Conservation (phyloP, 805 yeast species). For the Monosporozyma servazzii region DNA sequence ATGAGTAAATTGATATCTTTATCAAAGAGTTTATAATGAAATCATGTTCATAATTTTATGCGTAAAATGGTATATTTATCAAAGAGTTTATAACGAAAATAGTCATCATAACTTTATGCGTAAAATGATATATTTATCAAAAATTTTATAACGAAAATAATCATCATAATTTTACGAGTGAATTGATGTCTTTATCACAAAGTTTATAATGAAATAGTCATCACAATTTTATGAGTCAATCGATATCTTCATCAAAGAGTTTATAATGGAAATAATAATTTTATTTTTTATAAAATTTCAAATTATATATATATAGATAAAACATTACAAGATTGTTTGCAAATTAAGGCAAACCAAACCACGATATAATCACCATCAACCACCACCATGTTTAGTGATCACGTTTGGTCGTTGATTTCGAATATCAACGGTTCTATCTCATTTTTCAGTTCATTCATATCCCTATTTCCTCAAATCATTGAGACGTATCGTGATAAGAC, state of each 20-base stretch:
- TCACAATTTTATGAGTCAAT: background rate
- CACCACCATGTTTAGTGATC: background rate
- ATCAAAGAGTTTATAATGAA: background rate
- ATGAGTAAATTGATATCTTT: background rate
- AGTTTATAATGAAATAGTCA: background rate
- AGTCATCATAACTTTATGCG: background rate
- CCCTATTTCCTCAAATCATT: constrained; percentile 49
- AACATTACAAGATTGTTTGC: too few relatives aligned
- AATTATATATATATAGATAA: too few relatives aligned
- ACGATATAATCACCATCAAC: too few relatives aligned
- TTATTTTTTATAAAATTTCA: background rate
- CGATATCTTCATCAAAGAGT: background rate
- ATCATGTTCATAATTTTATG: background rate
- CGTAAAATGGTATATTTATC: background rate
- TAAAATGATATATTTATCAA: background rate
- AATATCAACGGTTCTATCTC: constrained; percentile 38
- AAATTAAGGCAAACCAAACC: too few relatives aligned
- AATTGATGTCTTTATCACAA: background rate
- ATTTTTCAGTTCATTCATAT: constrained; percentile 35
- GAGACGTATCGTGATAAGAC: constrained; percentile 49
- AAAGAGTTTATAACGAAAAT: background rate
- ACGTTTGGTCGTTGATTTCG: constrained; percentile 24
- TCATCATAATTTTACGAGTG: background rate
- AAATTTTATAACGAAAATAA: background rate
- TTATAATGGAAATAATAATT: background rate